Percentiles rank a stretch among this genome's conserved stretches.
Conservation (phyloP, 345 rosid species). For the Syzygium aqueum region DNA sequence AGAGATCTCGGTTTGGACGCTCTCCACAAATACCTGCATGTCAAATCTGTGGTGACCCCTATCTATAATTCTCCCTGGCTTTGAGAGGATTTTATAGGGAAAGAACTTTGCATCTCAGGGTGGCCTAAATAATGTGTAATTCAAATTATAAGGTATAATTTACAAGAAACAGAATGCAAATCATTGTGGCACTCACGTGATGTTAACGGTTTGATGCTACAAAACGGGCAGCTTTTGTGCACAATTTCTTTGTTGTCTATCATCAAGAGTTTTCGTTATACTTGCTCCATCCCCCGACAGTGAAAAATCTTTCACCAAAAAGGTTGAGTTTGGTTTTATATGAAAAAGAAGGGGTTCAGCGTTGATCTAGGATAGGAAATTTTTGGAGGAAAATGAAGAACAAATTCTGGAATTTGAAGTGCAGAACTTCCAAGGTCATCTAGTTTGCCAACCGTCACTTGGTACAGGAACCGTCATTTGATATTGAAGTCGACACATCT, state of each 20-base stretch:
- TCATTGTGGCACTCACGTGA: not conserved
- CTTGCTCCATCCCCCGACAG: not conserved
- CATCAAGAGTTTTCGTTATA: not conserved
- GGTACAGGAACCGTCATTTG: slow-evolving; percentile 20
- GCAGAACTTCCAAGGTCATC: not conserved
- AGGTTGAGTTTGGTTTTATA: too few relatives aligned
- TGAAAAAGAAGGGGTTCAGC: too few relatives aligned
- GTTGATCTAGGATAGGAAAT: not conserved
- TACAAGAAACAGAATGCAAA: not conserved
- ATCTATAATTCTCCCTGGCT: slow-evolving; percentile 52
- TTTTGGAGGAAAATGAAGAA: not conserved
- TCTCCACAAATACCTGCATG: slow-evolving; percentile 46
- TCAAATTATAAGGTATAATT: not conserved
- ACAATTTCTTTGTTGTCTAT: not conserved
- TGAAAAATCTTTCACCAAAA: not conserved
- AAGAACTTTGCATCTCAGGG: not conserved
- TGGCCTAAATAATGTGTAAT: not conserved
- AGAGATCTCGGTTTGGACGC: slow-evolving; percentile 59
- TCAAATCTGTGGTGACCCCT: slow-evolving; percentile 63
- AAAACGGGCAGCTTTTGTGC: not conserved
- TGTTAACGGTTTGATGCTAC: not conserved
- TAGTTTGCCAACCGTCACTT: not conserved
- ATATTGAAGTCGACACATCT: too few relatives aligned
- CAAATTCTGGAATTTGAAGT: not conserved
- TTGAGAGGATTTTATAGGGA: not conserved